A percentile compares a stretch with the other conserved stretches of the same genome.
Conservation (phyloP, 768 basidiomycete species). For the Guyanaporus albipodus region DNA sequence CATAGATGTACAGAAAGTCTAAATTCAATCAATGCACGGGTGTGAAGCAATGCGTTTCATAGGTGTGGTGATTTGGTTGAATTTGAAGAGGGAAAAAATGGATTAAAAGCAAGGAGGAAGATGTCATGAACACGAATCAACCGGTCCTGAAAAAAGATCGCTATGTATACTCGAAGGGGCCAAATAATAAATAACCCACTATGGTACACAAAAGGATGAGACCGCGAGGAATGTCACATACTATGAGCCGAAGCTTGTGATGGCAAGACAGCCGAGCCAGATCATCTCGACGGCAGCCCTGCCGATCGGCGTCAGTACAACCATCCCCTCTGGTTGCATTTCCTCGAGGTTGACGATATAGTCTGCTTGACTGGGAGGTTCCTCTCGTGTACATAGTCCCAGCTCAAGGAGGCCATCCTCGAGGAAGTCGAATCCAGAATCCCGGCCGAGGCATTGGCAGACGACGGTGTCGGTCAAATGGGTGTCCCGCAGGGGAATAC, state of each 20-base stretch:
- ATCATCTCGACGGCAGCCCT: constrained; percentile 50
- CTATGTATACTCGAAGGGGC: background rate
- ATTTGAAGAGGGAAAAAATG: background rate
- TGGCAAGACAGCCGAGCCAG: constrained; percentile 52
- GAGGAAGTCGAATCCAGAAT: constrained; percentile 72
- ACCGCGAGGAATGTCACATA: constrained; percentile 7
- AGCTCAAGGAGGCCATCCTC: constrained; percentile 75
- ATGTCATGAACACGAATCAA: background rate
- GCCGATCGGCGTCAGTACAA: constrained; percentile 43
- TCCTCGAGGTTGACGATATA: constrained; percentile 28
- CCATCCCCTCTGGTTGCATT: constrained; percentile 41
- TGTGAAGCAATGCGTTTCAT: constrained; percentile 6
- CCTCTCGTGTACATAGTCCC: constrained; percentile 51
- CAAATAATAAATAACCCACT: constrained; percentile 3
- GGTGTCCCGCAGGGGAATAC: constrained; percentile 31
- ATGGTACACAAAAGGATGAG: constrained; percentile 10
- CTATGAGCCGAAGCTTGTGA: constrained; percentile 39
- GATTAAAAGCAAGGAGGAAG: constrained; percentile 1
- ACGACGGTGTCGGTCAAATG: constrained; percentile 43
- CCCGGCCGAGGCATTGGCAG: constrained; percentile 58
- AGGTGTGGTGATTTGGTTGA: constrained; percentile 5
- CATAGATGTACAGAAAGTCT: constrained; percentile 19
- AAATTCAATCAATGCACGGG: constrained; percentile 24
- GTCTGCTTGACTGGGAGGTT: constrained; percentile 1
- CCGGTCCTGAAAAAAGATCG: background rate